These are phyloP conservation scores for Orbilia ellipsospora DNA, from an alignment of 2,329 filamentous ascomycete species.

Conservation along the genomic window DNA sequence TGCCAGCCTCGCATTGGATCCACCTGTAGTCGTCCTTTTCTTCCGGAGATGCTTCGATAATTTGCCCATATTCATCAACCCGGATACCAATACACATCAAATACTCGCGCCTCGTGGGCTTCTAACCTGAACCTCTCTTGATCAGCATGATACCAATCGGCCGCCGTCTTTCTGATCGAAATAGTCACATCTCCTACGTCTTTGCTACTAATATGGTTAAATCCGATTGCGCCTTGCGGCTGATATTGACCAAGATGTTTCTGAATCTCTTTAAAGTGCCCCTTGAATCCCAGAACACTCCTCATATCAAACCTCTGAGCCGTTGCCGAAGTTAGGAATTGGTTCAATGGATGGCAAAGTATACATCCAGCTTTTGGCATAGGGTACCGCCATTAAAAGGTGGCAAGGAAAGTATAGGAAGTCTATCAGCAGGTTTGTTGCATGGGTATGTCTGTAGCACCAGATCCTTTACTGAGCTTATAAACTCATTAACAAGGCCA, in stretches of 20 bases:
- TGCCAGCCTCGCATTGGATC: neutral
- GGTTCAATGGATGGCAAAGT: conserved; percentile 8
- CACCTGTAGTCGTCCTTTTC: neutral
- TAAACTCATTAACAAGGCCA: neutral
- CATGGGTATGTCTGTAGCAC: neutral
- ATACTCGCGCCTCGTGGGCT: neutral
- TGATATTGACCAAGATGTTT: neutral
- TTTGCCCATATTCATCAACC: neutral
- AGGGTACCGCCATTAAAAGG: neutral
- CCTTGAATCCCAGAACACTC: neutral
- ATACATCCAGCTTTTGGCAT: conserved; percentile 1
- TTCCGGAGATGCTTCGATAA: neutral
- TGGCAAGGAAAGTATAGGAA: neutral
- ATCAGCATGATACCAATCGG: neutral
- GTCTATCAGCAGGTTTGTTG: neutral
- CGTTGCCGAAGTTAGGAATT: conserved; percentile 8
- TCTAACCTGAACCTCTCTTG: neutral
- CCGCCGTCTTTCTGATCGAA: neutral
- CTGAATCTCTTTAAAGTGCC: conserved; percentile 4
- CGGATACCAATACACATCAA: neutral
- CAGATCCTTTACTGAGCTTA: neutral
- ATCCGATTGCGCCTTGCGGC: neutral
- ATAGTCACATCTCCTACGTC: neutral
- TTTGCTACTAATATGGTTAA: neutral
- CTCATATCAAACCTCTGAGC: neutral